Percentiles rank a stretch among this genome's conserved stretches.
phyloP scores from a whole-genome alignment of 192 early-diverging fungal genomes.

The Funneliformis geosporum region DNA sequence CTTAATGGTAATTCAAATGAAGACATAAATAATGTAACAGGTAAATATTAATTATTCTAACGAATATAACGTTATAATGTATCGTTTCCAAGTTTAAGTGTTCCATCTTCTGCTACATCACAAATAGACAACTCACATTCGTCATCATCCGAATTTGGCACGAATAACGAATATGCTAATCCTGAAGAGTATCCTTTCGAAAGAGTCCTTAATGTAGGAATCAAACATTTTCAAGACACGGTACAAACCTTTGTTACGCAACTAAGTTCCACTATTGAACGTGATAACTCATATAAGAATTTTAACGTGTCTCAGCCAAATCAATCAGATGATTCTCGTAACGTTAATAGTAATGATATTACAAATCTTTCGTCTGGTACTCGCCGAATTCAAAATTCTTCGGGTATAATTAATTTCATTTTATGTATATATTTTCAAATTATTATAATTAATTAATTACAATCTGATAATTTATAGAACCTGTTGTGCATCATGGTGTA shows the following conservation, averaged over 20 bases:
- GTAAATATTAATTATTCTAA: background rate
- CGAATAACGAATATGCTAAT: background rate
- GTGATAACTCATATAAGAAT: background rate
- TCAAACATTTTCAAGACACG: conserved; percentile 23
- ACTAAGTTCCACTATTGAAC: background rate
- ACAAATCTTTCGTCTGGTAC: background rate
- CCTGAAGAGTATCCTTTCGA: conserved; percentile 5
- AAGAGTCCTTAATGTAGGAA: conserved; percentile 5
- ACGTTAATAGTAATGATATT: background rate
- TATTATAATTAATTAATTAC: background rate
- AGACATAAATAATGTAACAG: background rate
- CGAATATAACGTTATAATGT: background rate
- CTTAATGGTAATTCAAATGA: background rate
- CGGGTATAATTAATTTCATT: background rate
- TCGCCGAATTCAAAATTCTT: background rate
- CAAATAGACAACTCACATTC: background rate
- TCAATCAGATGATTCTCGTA: background rate
- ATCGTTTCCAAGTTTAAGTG: background rate
- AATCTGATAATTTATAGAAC: conserved; percentile 4
- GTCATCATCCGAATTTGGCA: background rate
- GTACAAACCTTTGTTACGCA: conserved; percentile 19
- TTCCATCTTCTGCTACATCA: background rate
- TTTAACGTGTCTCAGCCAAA: background rate
- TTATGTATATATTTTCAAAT: background rate
- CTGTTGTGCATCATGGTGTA: conserved; percentile 42